phyloP scores from a whole-genome alignment of 805 yeast species.

The Phaffomyces thermotolerans region DNA sequence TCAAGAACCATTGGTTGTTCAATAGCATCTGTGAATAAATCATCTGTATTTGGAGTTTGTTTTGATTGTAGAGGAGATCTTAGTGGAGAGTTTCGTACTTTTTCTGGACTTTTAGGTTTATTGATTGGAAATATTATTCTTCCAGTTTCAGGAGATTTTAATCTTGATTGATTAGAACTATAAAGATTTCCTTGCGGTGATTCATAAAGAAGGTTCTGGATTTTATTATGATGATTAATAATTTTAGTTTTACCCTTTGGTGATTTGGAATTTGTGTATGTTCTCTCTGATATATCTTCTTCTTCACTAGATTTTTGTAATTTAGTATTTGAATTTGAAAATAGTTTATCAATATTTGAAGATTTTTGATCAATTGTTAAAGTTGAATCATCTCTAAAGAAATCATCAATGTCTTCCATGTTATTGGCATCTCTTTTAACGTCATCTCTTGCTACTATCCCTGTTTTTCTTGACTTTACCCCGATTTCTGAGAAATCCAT shows the following conservation, averaged over 20 bases:
- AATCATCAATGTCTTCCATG: conserved; percentile 65
- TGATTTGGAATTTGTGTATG: background rate
- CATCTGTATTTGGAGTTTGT: conserved; percentile 7
- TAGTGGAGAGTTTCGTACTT: conserved; percentile 7
- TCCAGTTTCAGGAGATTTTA: conserved; percentile 2
- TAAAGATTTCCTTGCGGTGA: too few relatives aligned
- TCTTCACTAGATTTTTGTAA: too few relatives aligned
- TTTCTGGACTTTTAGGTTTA: background rate
- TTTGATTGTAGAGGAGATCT: conserved; percentile 14
- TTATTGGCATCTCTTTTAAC: conserved; percentile 50
- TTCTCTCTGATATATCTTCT: background rate
- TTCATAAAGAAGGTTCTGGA: too few relatives aligned
- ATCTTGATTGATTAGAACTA: too few relatives aligned
- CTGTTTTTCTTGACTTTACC: conserved; percentile 58
- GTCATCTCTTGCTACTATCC: conserved; percentile 40
- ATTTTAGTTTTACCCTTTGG: background rate
- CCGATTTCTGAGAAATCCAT: conserved; percentile 47
- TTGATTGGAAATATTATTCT: conserved; percentile 9
- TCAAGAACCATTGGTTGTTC: conserved; percentile 12
- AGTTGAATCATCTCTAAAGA: conserved; percentile 47
- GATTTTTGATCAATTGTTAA: background rate
- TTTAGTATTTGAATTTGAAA: background rate
- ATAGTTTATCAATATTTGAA: background rate
- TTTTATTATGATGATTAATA: too few relatives aligned
- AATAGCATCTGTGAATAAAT: conserved; percentile 15